Evolutionary conservation across 225 moss, liverwort and hornwort genomes (phyloP).

Genomic region (Bryoerythrophyllum caledonicum): DNA sequence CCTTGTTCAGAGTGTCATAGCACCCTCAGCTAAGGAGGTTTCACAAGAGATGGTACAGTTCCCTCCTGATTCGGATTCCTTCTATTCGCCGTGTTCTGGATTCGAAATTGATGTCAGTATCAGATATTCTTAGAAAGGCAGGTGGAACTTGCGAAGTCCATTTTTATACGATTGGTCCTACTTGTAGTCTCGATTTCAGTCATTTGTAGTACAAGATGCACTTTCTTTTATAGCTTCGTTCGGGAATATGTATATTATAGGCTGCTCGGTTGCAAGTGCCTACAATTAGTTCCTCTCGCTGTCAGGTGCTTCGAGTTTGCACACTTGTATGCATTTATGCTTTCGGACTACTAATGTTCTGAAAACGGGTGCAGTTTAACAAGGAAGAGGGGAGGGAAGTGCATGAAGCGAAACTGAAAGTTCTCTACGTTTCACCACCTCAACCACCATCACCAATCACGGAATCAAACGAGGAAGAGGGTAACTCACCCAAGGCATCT

Average conservation of each 20-base stretch:
- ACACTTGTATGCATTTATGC: background rate
- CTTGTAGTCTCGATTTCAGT: background rate
- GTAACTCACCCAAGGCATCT: constrained; percentile 68
- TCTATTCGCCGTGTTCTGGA: background rate
- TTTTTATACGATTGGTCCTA: background rate
- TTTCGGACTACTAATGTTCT: background rate
- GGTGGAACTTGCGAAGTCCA: background rate
- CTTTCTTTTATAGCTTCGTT: background rate
- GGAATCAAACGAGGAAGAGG: constrained; percentile 95
- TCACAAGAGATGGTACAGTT: constrained; percentile 83
- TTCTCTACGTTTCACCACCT: constrained; percentile 89
- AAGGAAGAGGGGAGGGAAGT: constrained; percentile 87
- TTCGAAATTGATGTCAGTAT: background rate
- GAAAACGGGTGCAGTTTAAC: constrained; percentile 65
- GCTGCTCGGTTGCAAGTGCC: background rate
- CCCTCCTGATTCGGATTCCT: background rate
- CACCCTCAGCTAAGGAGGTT: constrained; percentile 79
- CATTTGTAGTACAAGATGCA: background rate
- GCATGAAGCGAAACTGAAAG: constrained; percentile 91
- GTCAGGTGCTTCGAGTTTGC: background rate
- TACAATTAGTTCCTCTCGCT: background rate
- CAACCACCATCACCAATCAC: constrained; percentile 99
- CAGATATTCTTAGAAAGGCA: background rate
- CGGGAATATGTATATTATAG: background rate
- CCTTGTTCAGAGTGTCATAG: constrained; percentile 96